phyloP scores from a whole-genome alignment of 2,329 filamentous ascomycete species.

The Apiospora pterosperma region DNA sequence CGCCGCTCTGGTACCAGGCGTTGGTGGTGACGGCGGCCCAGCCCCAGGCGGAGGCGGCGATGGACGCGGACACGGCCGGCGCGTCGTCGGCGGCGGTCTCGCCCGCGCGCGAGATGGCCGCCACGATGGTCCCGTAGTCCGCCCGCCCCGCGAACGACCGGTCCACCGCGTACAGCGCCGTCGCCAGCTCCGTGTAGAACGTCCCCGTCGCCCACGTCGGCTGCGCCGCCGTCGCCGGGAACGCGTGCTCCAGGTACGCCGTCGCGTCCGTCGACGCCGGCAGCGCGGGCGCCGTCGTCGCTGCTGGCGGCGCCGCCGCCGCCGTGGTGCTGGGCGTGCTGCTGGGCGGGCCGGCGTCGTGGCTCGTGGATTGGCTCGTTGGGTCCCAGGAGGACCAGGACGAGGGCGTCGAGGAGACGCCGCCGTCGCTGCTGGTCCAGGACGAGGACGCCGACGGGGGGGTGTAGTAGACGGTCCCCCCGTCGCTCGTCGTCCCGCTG shows the following conservation, averaged over 20 bases:
- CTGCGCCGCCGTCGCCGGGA: constrained; percentile 4
- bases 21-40: constrained; percentile 15
- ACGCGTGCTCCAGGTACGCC: constrained; percentile 7
- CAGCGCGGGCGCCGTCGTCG: not conserved
- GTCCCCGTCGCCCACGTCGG: constrained; percentile 17
- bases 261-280: constrained; percentile 6
- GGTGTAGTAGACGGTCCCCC: not conserved
- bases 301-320: not conserved
- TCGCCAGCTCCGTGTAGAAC: constrained; percentile 14
- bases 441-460: not conserved
- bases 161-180: constrained; percentile 15
- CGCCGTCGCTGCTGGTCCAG: not conserved
- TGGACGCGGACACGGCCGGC: constrained; percentile 8
- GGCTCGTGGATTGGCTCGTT: not conserved
- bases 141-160: constrained; percentile 13
- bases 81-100: constrained; percentile 4
- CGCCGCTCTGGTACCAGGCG: constrained; percentile 12
- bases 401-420: not conserved
- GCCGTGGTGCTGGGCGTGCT: too few species aligned
- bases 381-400: not conserved
- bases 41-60: constrained; percentile 11
- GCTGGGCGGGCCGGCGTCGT: not conserved
- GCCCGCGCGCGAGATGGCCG: constrained; percentile 14
- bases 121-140: constrained; percentile 15
- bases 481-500: not conserved